Evolutionary conservation across 768 basidiomycete species (phyloP).

Genomic region (Termitomyces titanicus): DNA sequence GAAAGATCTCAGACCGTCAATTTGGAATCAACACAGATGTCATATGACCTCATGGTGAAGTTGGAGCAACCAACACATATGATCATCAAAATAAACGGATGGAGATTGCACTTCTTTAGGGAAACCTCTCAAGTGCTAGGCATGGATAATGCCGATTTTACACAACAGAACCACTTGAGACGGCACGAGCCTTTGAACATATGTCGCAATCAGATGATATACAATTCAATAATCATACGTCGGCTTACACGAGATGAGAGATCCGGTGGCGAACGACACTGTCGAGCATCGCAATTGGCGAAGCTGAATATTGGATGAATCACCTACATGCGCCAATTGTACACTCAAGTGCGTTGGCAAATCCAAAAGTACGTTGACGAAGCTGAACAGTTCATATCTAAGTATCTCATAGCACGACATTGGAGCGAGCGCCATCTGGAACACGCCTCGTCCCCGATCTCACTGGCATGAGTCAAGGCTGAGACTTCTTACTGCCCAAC

Average conservation of each 20-base stretch:
- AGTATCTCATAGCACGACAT: background rate
- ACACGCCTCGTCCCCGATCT: conserved; percentile 34
- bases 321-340: conserved; percentile 43
- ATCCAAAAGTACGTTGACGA: conserved; percentile 39
- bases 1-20: background rate
- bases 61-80: conserved; percentile 59
- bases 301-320: conserved; percentile 64
- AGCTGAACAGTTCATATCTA: conserved; percentile 27
- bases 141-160: conserved; percentile 34
- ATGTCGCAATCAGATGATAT: background rate
- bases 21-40: conserved; percentile 25
- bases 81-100: conserved; percentile 36
- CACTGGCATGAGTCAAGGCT: conserved; percentile 46
- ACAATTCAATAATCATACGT: background rate
- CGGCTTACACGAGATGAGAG: conserved; percentile 44
- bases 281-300: conserved; percentile 51
- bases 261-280: conserved; percentile 59
- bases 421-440: background rate
- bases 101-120: conserved; percentile 45
- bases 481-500: conserved; percentile 31
- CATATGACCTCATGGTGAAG: conserved; percentile 50
- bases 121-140: background rate
- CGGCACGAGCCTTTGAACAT: conserved; percentile 43
- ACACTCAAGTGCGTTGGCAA: conserved; percentile 43
- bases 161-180: conserved; percentile 55